Evolutionary conservation across 805 yeast genomes (phyloP).

Genomic region (Candida peoriensis): DNA sequence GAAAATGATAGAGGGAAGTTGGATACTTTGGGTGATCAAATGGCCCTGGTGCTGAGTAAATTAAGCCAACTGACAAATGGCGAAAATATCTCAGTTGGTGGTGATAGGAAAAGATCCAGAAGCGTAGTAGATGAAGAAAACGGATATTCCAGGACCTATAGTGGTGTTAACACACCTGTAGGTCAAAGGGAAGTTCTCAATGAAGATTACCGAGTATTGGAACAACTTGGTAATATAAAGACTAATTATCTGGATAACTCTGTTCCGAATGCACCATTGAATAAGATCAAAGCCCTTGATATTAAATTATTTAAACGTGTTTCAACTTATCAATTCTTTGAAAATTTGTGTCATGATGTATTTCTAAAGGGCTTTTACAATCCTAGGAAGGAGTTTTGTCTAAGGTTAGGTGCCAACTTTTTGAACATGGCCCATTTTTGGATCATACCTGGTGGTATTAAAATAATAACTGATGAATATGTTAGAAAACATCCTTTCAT

Average conservation of each 20-base stretch:
- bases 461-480: slow-evolving; percentile 38
- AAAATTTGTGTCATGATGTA: slow-evolving; percentile 33
- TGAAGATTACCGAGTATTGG: slow-evolving; percentile 10
- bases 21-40: slow-evolving; percentile 9
- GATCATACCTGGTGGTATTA: slow-evolving; percentile 60
- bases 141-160: no score
- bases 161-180: background rate
- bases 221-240: slow-evolving; percentile 12
- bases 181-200: background rate
- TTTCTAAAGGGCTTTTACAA: slow-evolving; percentile 40
- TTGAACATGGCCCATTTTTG: slow-evolving; percentile 51
- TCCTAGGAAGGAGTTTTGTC: slow-evolving; percentile 37
- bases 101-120: no score
- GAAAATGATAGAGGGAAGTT: slow-evolving; percentile 7
- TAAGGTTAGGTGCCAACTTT: slow-evolving; percentile 41
- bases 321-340: slow-evolving; percentile 25
- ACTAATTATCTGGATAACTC: slow-evolving; percentile 23
- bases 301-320: slow-evolving; percentile 32
- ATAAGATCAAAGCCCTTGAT: slow-evolving; percentile 33
- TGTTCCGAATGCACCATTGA: slow-evolving; percentile 30
- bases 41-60: slow-evolving; percentile 24
- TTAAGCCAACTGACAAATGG: slow-evolving; percentile 14
- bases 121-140: no score
- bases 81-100: no score
- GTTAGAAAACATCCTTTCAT: slow-evolving; percentile 49